Evolutionary conservation across 495 filamentous ascomycete genomes (phyloP).

Genomic region (Neurospora sp.): DNA sequence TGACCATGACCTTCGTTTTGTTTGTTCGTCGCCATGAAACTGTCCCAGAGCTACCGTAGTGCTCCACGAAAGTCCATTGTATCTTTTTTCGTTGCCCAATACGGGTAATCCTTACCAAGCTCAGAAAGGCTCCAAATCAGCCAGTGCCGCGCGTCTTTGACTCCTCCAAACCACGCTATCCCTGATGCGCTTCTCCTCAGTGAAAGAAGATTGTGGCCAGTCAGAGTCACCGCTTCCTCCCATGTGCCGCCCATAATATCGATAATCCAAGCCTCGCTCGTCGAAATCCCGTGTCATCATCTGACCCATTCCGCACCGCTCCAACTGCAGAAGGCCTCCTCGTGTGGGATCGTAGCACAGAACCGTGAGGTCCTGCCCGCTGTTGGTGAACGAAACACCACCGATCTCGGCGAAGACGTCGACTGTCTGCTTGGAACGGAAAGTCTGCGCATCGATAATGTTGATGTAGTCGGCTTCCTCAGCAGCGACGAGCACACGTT

Average conservation of each 20-base stretch:
- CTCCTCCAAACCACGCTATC: conserved; percentile 18
- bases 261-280: background rate
- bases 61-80: background rate
- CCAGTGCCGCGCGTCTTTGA: conserved; percentile 18
- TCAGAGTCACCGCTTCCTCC: conserved; percentile 9
- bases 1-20: background rate
- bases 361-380: conserved; percentile 61
- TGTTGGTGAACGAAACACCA: conserved; percentile 62
- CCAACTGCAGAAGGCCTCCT: conserved; percentile 73
- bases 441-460: conserved; percentile 65
- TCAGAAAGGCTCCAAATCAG: conserved; percentile 27
- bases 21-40: background rate
- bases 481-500: conserved; percentile 62
- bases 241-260: background rate
- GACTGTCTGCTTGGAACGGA: conserved; percentile 57
- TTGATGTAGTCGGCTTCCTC: conserved; percentile 80
- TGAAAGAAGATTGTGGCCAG: conserved; percentile 17
- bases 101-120: background rate
- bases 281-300: conserved; percentile 24
- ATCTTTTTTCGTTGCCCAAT: background rate
- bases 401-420: conserved; percentile 83
- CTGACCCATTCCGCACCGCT: conserved; percentile 40
- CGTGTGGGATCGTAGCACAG: conserved; percentile 64
- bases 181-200: conserved; percentile 12
- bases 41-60: background rate